Conservation (phyloP, 768 basidiomycete genomes). For the Leccinum rimulosum region DNA sequence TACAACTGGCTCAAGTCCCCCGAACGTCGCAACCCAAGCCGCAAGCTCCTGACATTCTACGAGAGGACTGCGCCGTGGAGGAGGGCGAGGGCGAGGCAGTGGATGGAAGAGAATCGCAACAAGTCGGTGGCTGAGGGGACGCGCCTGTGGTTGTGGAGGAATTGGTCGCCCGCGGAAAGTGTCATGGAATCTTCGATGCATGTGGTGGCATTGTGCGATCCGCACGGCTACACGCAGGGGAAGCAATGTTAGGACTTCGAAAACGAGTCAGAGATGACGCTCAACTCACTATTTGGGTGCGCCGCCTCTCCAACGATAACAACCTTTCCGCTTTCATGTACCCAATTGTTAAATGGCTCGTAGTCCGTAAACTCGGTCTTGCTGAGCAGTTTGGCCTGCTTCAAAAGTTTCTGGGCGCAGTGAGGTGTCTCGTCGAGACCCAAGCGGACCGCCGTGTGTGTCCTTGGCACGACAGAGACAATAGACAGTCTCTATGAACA, state of each 20-base stretch:
- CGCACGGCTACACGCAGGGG: conserved; percentile 41
- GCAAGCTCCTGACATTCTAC: too few relatives aligned
- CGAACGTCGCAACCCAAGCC: too few relatives aligned
- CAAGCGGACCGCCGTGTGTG: too few relatives aligned
- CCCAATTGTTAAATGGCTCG: conserved; percentile 45
- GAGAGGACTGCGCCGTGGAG: too few relatives aligned
- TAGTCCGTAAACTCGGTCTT: conserved; percentile 33
- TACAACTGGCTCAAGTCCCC: too few relatives aligned
- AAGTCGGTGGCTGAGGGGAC: too few relatives aligned
- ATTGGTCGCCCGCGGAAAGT: conserved; percentile 35
- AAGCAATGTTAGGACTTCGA: neutral
- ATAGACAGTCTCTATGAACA: too few relatives aligned
- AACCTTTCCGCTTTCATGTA: conserved; percentile 48
- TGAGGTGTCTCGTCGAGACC: too few relatives aligned
- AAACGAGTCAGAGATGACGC: neutral
- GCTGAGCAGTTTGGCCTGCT: conserved; percentile 11
- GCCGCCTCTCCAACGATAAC: conserved; percentile 59
- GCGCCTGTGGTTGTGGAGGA: too few relatives aligned
- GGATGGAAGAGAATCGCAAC: too few relatives aligned
- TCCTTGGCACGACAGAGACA: too few relatives aligned
- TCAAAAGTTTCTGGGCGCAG: conserved; percentile 20
- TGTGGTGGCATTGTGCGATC: conserved; percentile 45
- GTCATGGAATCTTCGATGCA: conserved; percentile 62
- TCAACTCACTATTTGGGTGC: conserved; percentile 46
- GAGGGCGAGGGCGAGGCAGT: too few relatives aligned